Percentiles rank a stretch among this genome's conserved stretches.
Evolutionary conservation across 768 basidiomycete species (phyloP).

Genomic region (Favolaschia claudopus): DNA sequence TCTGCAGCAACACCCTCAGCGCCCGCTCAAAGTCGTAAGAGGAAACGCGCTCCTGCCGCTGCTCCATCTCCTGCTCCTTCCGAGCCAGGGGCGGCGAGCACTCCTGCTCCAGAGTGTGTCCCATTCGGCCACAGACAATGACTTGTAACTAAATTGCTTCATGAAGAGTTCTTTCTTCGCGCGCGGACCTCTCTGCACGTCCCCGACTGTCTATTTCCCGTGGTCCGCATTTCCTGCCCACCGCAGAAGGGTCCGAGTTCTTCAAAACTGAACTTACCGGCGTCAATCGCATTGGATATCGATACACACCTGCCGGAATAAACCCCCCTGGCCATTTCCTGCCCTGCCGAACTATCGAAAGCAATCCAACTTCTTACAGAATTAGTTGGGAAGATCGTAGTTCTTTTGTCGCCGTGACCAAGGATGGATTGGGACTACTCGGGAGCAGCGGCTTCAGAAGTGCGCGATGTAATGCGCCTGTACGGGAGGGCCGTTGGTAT

Average conservation of each 20-base stretch:
- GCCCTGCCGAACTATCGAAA: conserved; percentile 84
- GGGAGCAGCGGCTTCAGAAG: conserved; percentile 93
- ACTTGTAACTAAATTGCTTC: conserved; percentile 15
- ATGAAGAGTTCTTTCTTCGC: conserved; percentile 65
- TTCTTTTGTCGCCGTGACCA: conserved; percentile 78
- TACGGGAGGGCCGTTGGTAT: conserved; percentile 93
- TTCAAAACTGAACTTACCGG: conserved; percentile 75
- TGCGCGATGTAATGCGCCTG: conserved; percentile 87
- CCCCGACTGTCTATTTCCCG: conserved; percentile 79
- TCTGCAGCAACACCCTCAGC: conserved; percentile 19
- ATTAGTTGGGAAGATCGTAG: conserved; percentile 94
- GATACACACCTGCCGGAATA: conserved; percentile 83
- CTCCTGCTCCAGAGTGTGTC: conserved; percentile 48
- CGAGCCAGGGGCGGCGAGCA: conserved; percentile 49
- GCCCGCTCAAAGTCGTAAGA: conserved; percentile 52
- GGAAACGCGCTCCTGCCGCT: conserved; percentile 60
- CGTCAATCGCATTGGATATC: conserved; percentile 79
- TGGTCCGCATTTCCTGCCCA: conserved; percentile 71
- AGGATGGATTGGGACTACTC: conserved; percentile 76
- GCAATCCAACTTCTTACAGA: conserved; percentile 70
- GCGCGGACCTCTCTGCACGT: conserved; percentile 73
- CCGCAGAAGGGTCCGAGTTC: conserved; percentile 62
- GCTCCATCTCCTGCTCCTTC: conserved; percentile 68
- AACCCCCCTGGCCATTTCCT: conserved; percentile 61
- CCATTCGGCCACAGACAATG: neutral